phyloP scores from a whole-genome alignment of 768 basidiomycete genomes.

The Phanerodontia chrysosporium region DNA sequence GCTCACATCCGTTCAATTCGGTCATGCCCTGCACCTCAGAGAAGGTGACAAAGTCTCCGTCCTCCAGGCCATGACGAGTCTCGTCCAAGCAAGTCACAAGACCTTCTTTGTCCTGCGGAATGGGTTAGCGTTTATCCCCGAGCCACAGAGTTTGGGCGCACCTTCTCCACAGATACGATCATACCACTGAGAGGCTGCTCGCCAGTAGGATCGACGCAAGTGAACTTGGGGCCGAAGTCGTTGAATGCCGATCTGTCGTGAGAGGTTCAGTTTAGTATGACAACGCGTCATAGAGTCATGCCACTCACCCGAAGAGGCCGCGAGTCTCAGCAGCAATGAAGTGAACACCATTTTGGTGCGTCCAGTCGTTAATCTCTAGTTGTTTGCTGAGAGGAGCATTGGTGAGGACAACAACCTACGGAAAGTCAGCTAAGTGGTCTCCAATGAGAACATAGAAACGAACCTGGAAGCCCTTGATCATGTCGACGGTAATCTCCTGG shows the following conservation, averaged over 20 bases:
- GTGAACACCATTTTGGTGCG: conserved; percentile 81
- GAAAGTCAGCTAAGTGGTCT: neutral
- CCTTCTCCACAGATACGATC: conserved; percentile 92
- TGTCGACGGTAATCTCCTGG: conserved; percentile 72
- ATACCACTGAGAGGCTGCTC: conserved; percentile 92
- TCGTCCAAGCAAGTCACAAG: conserved; percentile 96
- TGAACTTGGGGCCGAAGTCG: conserved; percentile 93
- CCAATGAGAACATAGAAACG: conserved; percentile 17
- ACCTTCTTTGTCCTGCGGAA: conserved; percentile 71
- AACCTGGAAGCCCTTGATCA: conserved; percentile 88
- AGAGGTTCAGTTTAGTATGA: neutral
- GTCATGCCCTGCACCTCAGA: conserved; percentile 93
- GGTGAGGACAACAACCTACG: conserved; percentile 85
- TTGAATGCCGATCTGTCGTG: conserved; percentile 80
- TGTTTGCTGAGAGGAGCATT: conserved; percentile 75
- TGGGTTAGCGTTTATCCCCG: neutral
- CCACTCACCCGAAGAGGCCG: conserved; percentile 86
- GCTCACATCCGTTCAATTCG: conserved; percentile 86
- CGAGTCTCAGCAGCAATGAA: conserved; percentile 91
- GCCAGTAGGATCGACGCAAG: conserved; percentile 96
- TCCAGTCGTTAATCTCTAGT: conserved; percentile 94
- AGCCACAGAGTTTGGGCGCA: conserved; percentile 22
- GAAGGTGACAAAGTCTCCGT: conserved; percentile 97
- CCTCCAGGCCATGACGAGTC: conserved; percentile 96
- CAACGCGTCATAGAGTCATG: neutral